phyloP scores from a whole-genome alignment of 1,139 yeast species.

The Taphrina populina region DNA sequence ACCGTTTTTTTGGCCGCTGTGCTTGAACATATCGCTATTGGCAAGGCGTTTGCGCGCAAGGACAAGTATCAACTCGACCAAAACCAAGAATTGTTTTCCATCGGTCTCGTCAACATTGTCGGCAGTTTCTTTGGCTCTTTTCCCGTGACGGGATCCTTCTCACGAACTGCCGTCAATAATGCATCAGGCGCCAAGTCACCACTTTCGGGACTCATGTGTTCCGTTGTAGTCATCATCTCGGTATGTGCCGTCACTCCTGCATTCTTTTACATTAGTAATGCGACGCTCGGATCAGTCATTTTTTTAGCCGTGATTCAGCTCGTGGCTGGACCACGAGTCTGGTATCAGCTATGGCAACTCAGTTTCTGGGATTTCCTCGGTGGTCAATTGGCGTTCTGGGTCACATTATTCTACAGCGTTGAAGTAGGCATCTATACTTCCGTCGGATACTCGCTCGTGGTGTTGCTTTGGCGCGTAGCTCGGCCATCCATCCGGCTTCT shows the following conservation, averaged over 20 bases:
- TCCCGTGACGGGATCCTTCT: slow-evolving; percentile 94
- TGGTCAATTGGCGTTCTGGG: slow-evolving; percentile 69
- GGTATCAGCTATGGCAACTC: slow-evolving; percentile 72
- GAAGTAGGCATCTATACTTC: slow-evolving; percentile 91
- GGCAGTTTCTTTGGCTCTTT: slow-evolving; percentile 92
- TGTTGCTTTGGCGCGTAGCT: slow-evolving; percentile 69
- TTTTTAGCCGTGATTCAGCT: slow-evolving; percentile 74
- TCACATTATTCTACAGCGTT: slow-evolving; percentile 76
- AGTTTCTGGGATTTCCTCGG: slow-evolving; percentile 71
- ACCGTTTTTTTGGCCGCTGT: slow-evolving; percentile 59
- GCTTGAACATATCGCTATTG: slow-evolving; percentile 86
- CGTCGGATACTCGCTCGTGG: slow-evolving; percentile 75
- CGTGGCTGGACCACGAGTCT: slow-evolving; percentile 67
- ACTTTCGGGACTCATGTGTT: slow-evolving; percentile 85
- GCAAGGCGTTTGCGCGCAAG: slow-evolving; percentile 88
- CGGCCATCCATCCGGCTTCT: slow-evolving; percentile 51
- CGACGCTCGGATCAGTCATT: slow-evolving; percentile 68
- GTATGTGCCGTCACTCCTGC: slow-evolving; percentile 77
- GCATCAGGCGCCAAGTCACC: slow-evolving; percentile 96
- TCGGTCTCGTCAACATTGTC: slow-evolving; percentile 83
- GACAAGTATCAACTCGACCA: slow-evolving; percentile 79
- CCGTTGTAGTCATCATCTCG: slow-evolving; percentile 81
- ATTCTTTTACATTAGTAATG: slow-evolving; percentile 86
- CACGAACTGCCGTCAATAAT: slow-evolving; percentile 88
- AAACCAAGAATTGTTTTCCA: slow-evolving; percentile 90